A percentile compares a stretch with the other conserved stretches of the same genome.
These are phyloP conservation scores for Camellia oleifera DNA, from an alignment of 179 eudicot species.

Conservation along the genomic window DNA sequence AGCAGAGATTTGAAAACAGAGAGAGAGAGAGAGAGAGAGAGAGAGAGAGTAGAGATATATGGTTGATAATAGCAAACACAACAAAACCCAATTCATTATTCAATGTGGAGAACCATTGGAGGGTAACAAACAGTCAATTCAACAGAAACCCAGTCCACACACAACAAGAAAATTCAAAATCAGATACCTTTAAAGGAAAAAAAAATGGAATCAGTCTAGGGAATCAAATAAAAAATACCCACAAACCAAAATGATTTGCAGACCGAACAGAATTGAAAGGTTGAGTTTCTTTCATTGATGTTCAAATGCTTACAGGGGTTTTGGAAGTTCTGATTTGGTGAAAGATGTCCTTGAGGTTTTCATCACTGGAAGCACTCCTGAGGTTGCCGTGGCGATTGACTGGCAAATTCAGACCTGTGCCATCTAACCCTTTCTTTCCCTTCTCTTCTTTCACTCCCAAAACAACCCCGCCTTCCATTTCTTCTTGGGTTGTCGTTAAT, in stretches of 20 bases:
- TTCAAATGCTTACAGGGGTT: slow-evolving; percentile 45
- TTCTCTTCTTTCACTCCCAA: slow-evolving; percentile 8
- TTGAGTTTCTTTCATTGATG: neutral
- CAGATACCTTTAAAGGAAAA: neutral
- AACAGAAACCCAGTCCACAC: neutral
- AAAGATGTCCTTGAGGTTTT: slow-evolving; percentile 49
- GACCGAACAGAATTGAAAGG: neutral
- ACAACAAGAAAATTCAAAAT: neutral
- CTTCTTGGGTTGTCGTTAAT: neutral
- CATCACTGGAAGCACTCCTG: slow-evolving; percentile 51
- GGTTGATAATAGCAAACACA: neutral
- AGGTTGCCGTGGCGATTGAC: slow-evolving; percentile 37
- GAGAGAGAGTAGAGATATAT: neutral
- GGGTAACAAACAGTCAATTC: neutral
- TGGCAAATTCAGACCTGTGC: slow-evolving; percentile 12
- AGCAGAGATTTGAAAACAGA: neutral
- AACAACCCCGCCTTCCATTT: slow-evolving; percentile 14
- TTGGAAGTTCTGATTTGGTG: slow-evolving; percentile 64
- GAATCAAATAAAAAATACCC: neutral
- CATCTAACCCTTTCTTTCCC: slow-evolving; percentile 14
- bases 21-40: neutral
- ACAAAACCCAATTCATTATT: neutral
- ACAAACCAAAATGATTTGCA: neutral
- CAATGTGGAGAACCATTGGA: neutral
- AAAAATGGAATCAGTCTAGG: neutral